phyloP scores from a whole-genome alignment of 2,329 filamentous ascomycete species.

The Exophiala sp. region DNA sequence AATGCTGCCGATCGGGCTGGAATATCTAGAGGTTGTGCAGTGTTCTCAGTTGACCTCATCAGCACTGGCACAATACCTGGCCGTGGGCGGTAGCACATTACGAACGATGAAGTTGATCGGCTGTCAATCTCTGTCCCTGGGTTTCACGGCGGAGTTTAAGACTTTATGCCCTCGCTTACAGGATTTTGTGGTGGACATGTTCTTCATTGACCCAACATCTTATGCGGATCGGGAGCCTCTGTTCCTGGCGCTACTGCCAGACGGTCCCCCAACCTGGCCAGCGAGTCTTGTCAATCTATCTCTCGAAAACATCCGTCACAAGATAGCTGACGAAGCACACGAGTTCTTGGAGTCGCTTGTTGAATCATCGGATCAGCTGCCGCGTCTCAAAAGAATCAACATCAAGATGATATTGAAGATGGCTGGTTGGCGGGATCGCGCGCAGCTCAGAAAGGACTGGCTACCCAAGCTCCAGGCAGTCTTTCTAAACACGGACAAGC shows the following conservation, averaged over 20 bases:
- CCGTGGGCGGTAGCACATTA: constrained; percentile 64
- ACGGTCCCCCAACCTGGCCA: constrained; percentile 70
- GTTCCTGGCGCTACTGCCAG: constrained; percentile 57
- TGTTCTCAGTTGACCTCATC: constrained; percentile 71
- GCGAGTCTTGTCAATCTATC: constrained; percentile 66
- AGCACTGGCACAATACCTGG: constrained; percentile 63
- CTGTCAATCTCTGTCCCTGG: constrained; percentile 73
- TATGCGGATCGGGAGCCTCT: constrained; percentile 70
- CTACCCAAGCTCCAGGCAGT: constrained; percentile 61
- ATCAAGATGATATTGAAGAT: constrained; percentile 76
- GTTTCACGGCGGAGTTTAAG: constrained; percentile 67
- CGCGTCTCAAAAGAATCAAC: constrained; percentile 64
- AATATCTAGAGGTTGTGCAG: constrained; percentile 70
- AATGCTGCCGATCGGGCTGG: constrained; percentile 63
- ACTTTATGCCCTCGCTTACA: constrained; percentile 67
- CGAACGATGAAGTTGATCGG: constrained; percentile 68
- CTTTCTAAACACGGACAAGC: constrained; percentile 33
- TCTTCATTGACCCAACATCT: constrained; percentile 68
- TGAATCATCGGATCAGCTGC: constrained; percentile 64
- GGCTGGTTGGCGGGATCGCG: constrained; percentile 74
- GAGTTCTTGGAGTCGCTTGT: constrained; percentile 77
- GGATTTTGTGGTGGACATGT: constrained; percentile 71
- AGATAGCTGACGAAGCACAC: constrained; percentile 65
- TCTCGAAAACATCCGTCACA: constrained; percentile 73
- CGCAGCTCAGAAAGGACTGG: constrained; percentile 75